Percentiles rank a stretch among this genome's conserved stretches.
phyloP scores from a whole-genome alignment of 208 protist species.

The Sergeia podlipaevii region DNA sequence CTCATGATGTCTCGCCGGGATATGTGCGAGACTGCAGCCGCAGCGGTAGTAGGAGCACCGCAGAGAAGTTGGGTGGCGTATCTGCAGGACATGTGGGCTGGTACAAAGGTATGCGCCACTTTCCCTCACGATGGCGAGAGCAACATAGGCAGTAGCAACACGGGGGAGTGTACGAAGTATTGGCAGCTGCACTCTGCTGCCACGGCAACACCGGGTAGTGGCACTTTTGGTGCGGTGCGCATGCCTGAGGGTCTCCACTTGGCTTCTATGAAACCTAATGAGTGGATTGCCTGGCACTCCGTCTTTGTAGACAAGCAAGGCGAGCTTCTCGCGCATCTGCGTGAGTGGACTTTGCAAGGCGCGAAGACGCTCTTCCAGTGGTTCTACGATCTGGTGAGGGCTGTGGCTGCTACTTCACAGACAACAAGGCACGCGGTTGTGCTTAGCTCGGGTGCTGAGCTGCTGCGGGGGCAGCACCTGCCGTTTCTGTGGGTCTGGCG shows the following conservation, averaged over 20 bases:
- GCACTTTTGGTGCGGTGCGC: conserved; percentile 25
- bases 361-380: conserved; percentile 36
- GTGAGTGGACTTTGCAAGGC: conserved; percentile 30
- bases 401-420: conserved; percentile 63
- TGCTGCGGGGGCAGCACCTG: conserved; percentile 38
- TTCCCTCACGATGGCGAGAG: too few relatives aligned
- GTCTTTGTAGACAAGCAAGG: conserved; percentile 64
- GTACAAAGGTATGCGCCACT: too few relatives aligned
- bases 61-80: background rate
- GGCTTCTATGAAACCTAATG: conserved; percentile 21
- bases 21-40: conserved; percentile 23
- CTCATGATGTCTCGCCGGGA: conserved; percentile 65
- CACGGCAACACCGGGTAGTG: too few relatives aligned
- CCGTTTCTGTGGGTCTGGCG: conserved; percentile 65
- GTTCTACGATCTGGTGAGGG: conserved; percentile 55
- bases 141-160: too few relatives aligned
- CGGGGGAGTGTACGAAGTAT: background rate
- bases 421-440: conserved; percentile 41
- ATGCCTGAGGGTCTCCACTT: conserved; percentile 35
- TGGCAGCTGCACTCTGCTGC: conserved; percentile 12
- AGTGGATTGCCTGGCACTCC: conserved; percentile 48
- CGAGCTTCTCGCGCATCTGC: conserved; percentile 42
- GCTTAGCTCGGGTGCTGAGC: conserved; percentile 26
- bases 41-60: background rate
- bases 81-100: conserved; percentile 13